phyloP scores from a whole-genome alignment of 306 rosid genomes.

The Dryas alaskensis region DNA sequence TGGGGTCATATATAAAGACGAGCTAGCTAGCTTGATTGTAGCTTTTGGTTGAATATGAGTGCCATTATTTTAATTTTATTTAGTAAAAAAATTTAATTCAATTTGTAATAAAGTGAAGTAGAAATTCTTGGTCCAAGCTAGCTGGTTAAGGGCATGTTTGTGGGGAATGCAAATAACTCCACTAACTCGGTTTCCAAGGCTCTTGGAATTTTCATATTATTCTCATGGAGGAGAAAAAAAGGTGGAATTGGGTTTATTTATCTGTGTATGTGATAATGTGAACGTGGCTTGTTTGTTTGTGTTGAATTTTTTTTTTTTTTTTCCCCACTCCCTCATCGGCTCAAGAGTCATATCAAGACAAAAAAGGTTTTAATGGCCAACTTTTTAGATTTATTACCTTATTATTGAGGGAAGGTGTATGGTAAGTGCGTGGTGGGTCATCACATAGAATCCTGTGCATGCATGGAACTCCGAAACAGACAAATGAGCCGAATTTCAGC shows the following conservation, averaged over 20 bases:
- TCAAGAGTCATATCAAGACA: constrained; percentile 23
- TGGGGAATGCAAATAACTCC: constrained; percentile 83
- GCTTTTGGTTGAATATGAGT: constrained; percentile 43
- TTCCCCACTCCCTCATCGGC: constrained; percentile 33
- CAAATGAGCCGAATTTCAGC: constrained; percentile 49
- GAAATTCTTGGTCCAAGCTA: constrained; percentile 54
- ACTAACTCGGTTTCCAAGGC: constrained; percentile 93
- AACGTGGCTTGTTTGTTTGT: constrained; percentile 33
- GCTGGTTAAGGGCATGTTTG: constrained; percentile 69
- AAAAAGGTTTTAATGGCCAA: constrained; percentile 40
- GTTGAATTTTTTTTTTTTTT: background rate
- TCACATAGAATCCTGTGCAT: constrained; percentile 48
- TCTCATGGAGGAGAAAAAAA: constrained; percentile 28
- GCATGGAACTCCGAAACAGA: constrained; percentile 38
- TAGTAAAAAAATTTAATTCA: background rate
- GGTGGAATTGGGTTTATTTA: constrained; percentile 39
- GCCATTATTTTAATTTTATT: background rate
- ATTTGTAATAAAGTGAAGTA: constrained; percentile 35
- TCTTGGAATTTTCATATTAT: constrained; percentile 69
- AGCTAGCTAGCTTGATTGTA: constrained; percentile 12
- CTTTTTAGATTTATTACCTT: constrained; percentile 61
- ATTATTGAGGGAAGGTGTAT: constrained; percentile 50
- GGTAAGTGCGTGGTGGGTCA: constrained; percentile 53
- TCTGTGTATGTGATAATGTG: constrained; percentile 51
- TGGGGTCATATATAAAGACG: constrained; percentile 79